Evolutionary conservation across 805 yeast genomes (phyloP).

Genomic region (Barnettozyma sucrosica): DNA sequence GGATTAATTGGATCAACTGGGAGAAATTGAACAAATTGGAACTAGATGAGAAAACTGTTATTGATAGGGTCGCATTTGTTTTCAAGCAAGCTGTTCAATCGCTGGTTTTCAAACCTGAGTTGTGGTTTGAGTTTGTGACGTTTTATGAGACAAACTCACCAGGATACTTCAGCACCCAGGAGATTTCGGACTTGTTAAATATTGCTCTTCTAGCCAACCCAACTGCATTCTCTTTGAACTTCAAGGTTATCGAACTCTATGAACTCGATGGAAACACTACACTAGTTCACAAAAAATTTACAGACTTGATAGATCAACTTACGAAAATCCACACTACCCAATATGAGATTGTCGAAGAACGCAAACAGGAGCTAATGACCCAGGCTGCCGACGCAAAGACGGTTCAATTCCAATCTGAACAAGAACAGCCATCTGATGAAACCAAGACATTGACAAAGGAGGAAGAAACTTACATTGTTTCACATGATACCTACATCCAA

Average conservation of each 20-base stretch:
- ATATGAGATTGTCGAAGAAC: constrained; percentile 16
- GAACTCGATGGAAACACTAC: constrained; percentile 52
- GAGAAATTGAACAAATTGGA: constrained; percentile 69
- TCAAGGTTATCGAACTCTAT: constrained; percentile 60
- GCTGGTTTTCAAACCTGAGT: constrained; percentile 59
- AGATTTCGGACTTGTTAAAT: constrained; percentile 39
- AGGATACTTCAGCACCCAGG: constrained; percentile 10
- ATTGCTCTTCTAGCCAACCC: constrained; percentile 64
- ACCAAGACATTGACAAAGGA: constrained; percentile 17
- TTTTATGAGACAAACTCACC: constrained; percentile 25
- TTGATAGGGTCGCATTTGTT: constrained; percentile 61
- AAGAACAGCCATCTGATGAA: constrained; percentile 10
- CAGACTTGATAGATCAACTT: constrained; percentile 43
- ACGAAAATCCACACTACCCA: constrained; percentile 31
- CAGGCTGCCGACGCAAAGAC: constrained; percentile 2
- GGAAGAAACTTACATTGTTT: constrained; percentile 10
- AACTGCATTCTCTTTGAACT: constrained; percentile 57
- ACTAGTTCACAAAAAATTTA: constrained; percentile 45
- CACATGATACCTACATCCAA: constrained; percentile 15
- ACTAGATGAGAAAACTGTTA: constrained; percentile 42
- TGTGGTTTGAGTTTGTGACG: constrained; percentile 64
- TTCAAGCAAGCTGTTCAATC: constrained; percentile 62
- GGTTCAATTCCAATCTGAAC: constrained; percentile 5
- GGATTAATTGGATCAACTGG: constrained; percentile 77
- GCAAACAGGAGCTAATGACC: constrained; percentile 15